Evolutionary conservation across 2,329 filamentous ascomycete genomes (phyloP), one percentile per base, ranked within the genome.

Genomic region (Incumbomyces lentus): DNA sequence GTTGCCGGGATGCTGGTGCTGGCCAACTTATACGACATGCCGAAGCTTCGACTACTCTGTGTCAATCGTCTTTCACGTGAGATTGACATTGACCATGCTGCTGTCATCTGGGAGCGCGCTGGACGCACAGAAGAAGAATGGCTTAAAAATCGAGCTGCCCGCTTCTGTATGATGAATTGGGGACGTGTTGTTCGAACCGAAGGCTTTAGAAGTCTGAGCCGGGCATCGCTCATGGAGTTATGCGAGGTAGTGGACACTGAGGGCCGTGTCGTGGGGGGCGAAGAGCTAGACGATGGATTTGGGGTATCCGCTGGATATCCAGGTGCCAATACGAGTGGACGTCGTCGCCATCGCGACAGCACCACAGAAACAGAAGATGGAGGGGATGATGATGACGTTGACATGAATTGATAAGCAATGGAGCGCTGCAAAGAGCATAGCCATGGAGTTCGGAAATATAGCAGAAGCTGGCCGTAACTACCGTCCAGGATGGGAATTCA

Each of bases 11-110:
- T 98, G 64, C 75, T 98, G 2, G 90, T 98, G 53, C 93, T 98
- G 86, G 88, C 88, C 36, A 95, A 96, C 63, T 86, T 96, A 39
- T 98, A 98, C 68, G 90, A 95, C 61, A 93, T 98, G 69, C 89
- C 89, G 1, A 87, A 92, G 55, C 78, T 98, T 18, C 84, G 90
- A 16, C 76, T 95, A 6, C 74, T 96, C 1, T 95, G 90, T 62
- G 85, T 96, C 46, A 90, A 95, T 61, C 79, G 92, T 7, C 75
- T 98, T 2, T 83, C 85, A 47, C 84, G 86, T 51, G 92, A 98
- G 61, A 76, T 98, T 2, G 90, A 96, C 61, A 84, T 96, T 33
- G 86, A 94, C 50, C 88, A 95, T 60, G 90, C 90, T 2, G 95
- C 92, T 53, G 83, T 93, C 56, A 89, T 95, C 47, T 98, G 93